phyloP scores from a whole-genome alignment of 495 filamentous ascomycete species.

The Polyplosphaeria fusca region DNA sequence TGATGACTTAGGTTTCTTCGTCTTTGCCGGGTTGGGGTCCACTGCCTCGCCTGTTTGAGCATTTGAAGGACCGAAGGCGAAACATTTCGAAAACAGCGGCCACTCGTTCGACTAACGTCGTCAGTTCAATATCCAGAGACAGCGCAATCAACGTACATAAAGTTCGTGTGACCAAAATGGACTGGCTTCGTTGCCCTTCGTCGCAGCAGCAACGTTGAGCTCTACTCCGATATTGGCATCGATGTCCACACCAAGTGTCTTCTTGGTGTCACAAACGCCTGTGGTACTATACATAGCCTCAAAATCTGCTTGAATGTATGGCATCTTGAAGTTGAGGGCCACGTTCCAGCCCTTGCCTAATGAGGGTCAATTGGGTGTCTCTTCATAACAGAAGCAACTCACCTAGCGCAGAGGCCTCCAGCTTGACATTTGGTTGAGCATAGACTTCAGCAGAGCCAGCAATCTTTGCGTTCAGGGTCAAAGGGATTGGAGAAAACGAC shows the following conservation, averaged over 20 bases:
- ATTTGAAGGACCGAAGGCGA: conserved; percentile 19
- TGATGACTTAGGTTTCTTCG: conserved; percentile 8
- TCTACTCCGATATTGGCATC: conserved; percentile 19
- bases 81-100: conserved; percentile 17
- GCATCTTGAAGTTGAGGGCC: conserved; percentile 20
- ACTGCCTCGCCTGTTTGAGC: conserved; percentile 1
- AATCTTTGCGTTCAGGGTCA: conserved; percentile 18
- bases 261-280: conserved; percentile 19
- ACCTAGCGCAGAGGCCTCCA: conserved; percentile 21
- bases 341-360: conserved; percentile 18
- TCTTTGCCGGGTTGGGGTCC: conserved; percentile 2
- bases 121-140: neutral
- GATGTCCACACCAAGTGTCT: conserved; percentile 22
- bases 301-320: conserved; percentile 24
- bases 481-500: conserved; percentile 9
- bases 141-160: conserved; percentile 8
- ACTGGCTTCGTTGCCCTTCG: conserved; percentile 14
- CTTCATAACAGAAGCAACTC: neutral
- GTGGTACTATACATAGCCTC: conserved; percentile 18
- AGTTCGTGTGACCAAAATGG: conserved; percentile 25
- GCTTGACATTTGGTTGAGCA: conserved; percentile 18
- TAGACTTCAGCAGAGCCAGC: conserved; percentile 17
- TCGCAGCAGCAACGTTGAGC: conserved; percentile 11
- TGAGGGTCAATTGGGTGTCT: neutral
- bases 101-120: conserved; percentile 1